Base-by-base conservation (phyloP, 805 yeast species). In the Brettanomyces bruxellensis region DNA sequence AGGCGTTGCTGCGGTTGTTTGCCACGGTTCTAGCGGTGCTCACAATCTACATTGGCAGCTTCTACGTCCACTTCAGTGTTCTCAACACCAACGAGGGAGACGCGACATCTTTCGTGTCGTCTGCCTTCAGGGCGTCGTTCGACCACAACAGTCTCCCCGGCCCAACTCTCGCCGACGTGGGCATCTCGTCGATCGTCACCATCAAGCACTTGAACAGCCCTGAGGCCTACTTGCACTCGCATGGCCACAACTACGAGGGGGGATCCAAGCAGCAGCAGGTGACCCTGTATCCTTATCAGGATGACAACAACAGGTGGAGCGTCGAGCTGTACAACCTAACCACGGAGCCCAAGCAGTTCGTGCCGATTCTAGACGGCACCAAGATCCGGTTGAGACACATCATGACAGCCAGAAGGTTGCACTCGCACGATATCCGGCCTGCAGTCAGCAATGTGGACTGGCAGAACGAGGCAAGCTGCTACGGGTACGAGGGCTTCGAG, bases 221-320 rank as follows among this genome's bases (percentile, higher is more conserved):
- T 55, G 93, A 90, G 53, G 93, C 93, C 43, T 86, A 86, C 64
- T 71, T 86, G 55, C 95, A 86, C 62, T 83, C 91, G n/a, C 95
- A 86, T 64, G 71, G 73, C 47, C 81, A 78, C 56, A 66, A 70
- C 54, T 84, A 82, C 56, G 86, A 81, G 57, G 76, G 85, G 43
- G 95, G 95, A 49, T 86, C 95, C 6, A 76, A 83, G 58, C 95
- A 86, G 65, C 95, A 86, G 65, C 95, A 86, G 65, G 66, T 86
- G 53, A 85, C 93, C 4, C 69, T 85, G 51, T 86, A 86, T 59
- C 90, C 90, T 42, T 91, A 84, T 61, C 65, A 81, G 56, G 95
- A 86, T 65, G 62, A 68, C 38, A 86, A 86, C 67, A 86, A 86
- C 65, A 71, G 76, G 50, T 86, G 91, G 88, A 49, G 70, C 28